Evolutionary conservation across 192 early-diverging fungal genomes (phyloP).

Genomic region (Rhizoclosmatium sp.): DNA sequence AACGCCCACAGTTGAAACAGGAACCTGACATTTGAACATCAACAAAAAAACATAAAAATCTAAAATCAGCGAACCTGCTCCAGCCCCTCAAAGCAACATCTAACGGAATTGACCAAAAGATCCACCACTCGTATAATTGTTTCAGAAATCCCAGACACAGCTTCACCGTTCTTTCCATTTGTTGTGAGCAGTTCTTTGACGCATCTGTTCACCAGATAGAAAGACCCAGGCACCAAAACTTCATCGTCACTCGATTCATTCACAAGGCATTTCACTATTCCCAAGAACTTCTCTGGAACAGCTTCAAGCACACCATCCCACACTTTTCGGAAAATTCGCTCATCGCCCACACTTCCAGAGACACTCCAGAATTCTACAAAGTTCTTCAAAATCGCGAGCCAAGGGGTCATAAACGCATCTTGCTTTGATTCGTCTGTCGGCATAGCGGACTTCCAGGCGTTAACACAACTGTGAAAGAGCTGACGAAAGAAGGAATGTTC

Average conservation of each 20-base stretch:
- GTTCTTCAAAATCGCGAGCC: conserved; percentile 18
- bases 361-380: neutral
- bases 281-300: neutral
- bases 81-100: conserved; percentile 9
- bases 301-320: neutral
- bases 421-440: neutral
- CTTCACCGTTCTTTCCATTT: neutral
- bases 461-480: conserved; percentile 24
- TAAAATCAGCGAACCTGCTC: neutral
- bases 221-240: neutral
- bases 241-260: neutral
- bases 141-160: neutral
- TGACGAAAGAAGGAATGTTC: conserved; percentile 30
- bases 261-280: neutral
- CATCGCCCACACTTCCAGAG: neutral
- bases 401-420: neutral
- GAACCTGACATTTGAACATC: neutral
- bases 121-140: neutral
- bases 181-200: conserved; percentile 5
- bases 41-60: neutral
- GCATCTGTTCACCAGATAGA: conserved; percentile 8
- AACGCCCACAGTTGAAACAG: neutral
- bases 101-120: conserved; percentile 25
- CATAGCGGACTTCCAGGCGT: neutral
- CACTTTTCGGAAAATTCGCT: neutral